A percentile compares a stretch with the other conserved stretches of the same genome.
phyloP scores from a whole-genome alignment of 371 early-diverging fungal species.

The Mucor sp. region DNA sequence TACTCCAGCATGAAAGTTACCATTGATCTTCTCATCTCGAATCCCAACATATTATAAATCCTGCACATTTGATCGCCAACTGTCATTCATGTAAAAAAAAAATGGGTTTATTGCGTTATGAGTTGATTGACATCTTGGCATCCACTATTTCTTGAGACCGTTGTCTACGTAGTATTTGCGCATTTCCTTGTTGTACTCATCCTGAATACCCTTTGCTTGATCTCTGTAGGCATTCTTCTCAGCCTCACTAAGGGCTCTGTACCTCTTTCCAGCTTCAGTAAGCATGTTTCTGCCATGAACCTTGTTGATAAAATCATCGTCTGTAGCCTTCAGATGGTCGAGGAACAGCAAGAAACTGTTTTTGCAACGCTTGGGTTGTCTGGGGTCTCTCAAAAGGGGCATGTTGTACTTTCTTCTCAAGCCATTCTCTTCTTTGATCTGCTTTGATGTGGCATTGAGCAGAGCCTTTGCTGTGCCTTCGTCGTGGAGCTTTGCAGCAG shows the following conservation, averaged over 20 bases:
- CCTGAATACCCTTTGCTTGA: background rate
- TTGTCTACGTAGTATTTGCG: background rate
- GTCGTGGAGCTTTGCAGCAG: conserved; percentile 28
- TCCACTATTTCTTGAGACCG: background rate
- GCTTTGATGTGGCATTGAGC: conserved; percentile 49
- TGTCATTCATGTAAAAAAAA: background rate
- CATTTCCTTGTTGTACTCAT: background rate
- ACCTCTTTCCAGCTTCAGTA: conserved; percentile 6
- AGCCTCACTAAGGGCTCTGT: background rate
- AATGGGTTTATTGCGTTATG: background rate
- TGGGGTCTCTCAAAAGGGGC: conserved; percentile 60
- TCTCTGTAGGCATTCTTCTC: conserved; percentile 4
- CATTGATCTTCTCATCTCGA: too few species aligned
- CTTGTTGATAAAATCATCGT: background rate
- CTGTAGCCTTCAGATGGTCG: conserved; percentile 15
- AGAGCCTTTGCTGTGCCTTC: conserved; percentile 37
- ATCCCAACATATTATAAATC: too few species aligned
- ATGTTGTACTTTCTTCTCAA: conserved; percentile 52
- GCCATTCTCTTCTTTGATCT: conserved; percentile 51
- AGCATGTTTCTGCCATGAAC: background rate
- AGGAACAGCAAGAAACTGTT: conserved; percentile 48
- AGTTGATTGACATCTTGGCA: too few species aligned
- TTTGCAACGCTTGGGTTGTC: conserved; percentile 59
- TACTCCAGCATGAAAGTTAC: too few species aligned
- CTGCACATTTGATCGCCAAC: too few species aligned